Base-by-base conservation (phyloP, 495 filamentous ascomycete genomes). In the Thermothielavioides terrestris region DNA sequence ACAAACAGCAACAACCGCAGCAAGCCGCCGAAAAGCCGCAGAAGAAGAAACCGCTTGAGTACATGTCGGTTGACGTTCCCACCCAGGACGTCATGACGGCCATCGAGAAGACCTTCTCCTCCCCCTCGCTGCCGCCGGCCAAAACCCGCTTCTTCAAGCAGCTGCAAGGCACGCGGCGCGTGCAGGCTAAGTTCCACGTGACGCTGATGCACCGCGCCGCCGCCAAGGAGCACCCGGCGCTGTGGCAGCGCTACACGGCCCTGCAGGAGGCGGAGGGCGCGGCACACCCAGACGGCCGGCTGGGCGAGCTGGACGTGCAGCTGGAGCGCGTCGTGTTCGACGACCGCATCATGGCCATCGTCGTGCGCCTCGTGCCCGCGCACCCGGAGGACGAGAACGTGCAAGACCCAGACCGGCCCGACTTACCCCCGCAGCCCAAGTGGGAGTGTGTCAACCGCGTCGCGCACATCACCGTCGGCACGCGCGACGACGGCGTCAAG, bases 401-500 rank as follows among this genome's bases (percentile, higher is more conserved):
- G n/a, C 23, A 69, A 74, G 35, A 55, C 51, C 18, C 35, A 31
- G 42, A 10, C 9, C 46, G 12, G 46, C 15, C 1, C n/a, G n/a
- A n/a, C n/a, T n/a, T 31, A 26, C 34, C 39, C 6, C 42, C 44
- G 3, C 23, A 43, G 46, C 60, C 60, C 2, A 59, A 64, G 43
- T 88, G 86, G 73, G 69, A 82, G 32, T 91, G 81, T 40, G 75
- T 78, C 11, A 98, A 98, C 62, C 60, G 69, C 23, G 73, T 91
- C n/a, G 78, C 88, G 14, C 92, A 98, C 65, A 75, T 97, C 40
- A 97, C 92, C 2, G 75, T 96, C 15, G 92, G 92, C 2, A 98
- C 92, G 1, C 77, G 78, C 20, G 68, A 76, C 47, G 67, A 71
- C 46, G 57, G 69, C 6, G 79, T 98, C 54, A 95, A 95, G 68